A percentile compares a stretch with the other conserved stretches of the same genome.
Evolutionary conservation across 2,329 filamentous ascomycete species (phyloP).

Genomic region (Blumeriella jaapii): DNA sequence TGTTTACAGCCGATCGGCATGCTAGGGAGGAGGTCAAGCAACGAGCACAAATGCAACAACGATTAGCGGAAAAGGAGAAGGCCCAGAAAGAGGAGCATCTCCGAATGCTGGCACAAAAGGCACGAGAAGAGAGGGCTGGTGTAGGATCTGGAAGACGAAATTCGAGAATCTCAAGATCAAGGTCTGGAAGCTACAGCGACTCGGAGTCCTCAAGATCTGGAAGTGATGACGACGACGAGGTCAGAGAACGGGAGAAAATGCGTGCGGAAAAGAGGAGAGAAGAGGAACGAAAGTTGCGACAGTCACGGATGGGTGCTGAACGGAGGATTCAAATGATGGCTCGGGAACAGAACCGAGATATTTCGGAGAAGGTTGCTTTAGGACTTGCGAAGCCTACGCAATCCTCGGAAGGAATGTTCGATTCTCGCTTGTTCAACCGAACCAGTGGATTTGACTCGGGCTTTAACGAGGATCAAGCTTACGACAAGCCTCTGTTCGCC

Average conservation of each 20-base stretch:
- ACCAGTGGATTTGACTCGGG: constrained; percentile 81
- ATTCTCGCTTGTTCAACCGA: constrained; percentile 91
- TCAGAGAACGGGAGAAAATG: constrained; percentile 64
- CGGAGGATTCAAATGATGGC: constrained; percentile 86
- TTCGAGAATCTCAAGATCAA: constrained; percentile 29
- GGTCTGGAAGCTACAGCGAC: constrained; percentile 39
- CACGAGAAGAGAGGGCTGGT: constrained; percentile 65
- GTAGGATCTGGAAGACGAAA: constrained; percentile 36
- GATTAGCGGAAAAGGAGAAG: constrained; percentile 94
- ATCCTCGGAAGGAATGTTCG: constrained; percentile 89
- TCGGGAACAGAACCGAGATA: constrained; percentile 89
- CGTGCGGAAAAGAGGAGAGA: constrained; percentile 70
- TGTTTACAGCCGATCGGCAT: constrained; percentile 90
- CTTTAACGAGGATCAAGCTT: constrained; percentile 95
- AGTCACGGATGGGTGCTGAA: constrained; percentile 93
- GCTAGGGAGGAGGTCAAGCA: constrained; percentile 92
- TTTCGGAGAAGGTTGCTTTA: constrained; percentile 91
- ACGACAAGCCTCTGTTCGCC: constrained; percentile 94
- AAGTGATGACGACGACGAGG: constrained; percentile 50
- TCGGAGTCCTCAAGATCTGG: constrained; percentile 34
- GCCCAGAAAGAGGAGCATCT: constrained; percentile 86
- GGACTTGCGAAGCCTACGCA: constrained; percentile 92
- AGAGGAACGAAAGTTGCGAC: constrained; percentile 78
- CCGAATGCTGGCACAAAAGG: constrained; percentile 78
- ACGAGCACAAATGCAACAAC: constrained; percentile 87